phyloP scores from a whole-genome alignment of 2,329 filamentous ascomycete species.

The Escovopsis sp. region DNA sequence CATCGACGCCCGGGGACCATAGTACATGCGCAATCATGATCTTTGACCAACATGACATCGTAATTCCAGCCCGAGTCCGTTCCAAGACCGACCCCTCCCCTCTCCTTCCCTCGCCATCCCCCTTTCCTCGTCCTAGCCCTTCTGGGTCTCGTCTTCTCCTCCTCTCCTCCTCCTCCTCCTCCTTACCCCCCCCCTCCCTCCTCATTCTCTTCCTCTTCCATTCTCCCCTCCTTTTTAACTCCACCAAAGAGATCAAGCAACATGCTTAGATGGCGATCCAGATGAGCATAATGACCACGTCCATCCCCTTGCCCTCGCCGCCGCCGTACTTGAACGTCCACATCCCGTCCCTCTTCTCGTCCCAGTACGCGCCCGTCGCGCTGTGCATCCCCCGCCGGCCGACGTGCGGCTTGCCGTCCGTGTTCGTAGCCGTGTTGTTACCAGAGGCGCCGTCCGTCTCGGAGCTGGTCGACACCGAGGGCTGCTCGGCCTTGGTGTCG shows the following conservation, averaged over 20 bases:
- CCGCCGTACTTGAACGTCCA: slow-evolving; percentile 78
- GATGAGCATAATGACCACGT: slow-evolving; percentile 58
- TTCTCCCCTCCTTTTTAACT: not conserved
- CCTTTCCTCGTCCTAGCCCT: too few species aligned
- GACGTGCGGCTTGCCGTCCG: slow-evolving; percentile 53
- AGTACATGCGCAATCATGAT: not conserved
- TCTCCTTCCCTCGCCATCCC: too few species aligned
- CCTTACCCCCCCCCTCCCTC: too few species aligned
- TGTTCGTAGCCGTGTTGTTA: slow-evolving; percentile 35
- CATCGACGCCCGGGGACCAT: not conserved
- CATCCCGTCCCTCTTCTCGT: slow-evolving; percentile 80
- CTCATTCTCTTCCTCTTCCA: not conserved
- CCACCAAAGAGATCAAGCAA: too few species aligned
- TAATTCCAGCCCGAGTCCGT: not conserved
- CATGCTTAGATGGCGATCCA: slow-evolving; percentile 52
- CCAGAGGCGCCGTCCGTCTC: slow-evolving; percentile 11
- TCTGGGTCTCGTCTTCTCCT: too few species aligned
- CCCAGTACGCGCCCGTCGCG: slow-evolving; percentile 76
- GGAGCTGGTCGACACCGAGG: slow-evolving; percentile 40
- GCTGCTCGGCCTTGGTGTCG: slow-evolving; percentile 30
- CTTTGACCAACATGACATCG: not conserved
- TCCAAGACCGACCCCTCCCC: not conserved
- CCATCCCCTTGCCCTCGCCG: slow-evolving; percentile 49
- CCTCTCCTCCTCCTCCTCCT: too few species aligned
- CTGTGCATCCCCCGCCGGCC: slow-evolving; percentile 84